Evolutionary conservation across 2,329 filamentous ascomycete species (phyloP).

Genomic region (Hymenoscyphus occultus): DNA sequence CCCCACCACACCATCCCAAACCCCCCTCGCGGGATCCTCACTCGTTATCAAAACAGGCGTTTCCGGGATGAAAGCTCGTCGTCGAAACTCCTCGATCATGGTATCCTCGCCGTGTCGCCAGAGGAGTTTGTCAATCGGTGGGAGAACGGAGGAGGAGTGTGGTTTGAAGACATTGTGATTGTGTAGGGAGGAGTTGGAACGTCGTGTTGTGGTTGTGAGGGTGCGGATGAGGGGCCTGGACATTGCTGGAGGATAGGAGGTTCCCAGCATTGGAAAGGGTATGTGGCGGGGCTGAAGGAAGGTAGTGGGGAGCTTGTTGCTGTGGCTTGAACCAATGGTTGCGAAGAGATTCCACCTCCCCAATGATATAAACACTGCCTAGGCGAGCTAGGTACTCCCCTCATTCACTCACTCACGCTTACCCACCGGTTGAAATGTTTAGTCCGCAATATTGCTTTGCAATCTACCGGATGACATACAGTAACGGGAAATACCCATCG

Average conservation of each 20-base stretch:
- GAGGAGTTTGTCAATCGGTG: neutral
- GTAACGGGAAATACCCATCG: neutral
- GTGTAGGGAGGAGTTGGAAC: neutral
- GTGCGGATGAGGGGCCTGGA: neutral
- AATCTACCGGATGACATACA: neutral
- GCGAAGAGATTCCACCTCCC: too few relatives aligned
- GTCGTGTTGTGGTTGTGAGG: neutral
- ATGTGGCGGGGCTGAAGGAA: too few relatives aligned
- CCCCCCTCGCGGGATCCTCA: slow-evolving; percentile 19
- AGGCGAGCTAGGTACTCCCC: neutral
- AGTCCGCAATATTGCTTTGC: neutral
- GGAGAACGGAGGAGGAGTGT: neutral
- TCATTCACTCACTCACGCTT: too few relatives aligned
- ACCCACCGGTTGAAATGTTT: neutral
- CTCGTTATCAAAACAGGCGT: slow-evolving; percentile 51
- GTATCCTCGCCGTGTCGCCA: slow-evolving; percentile 18
- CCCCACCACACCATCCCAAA: slow-evolving; percentile 41
- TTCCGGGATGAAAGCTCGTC: slow-evolving; percentile 50
- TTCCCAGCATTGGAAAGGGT: too few relatives aligned
- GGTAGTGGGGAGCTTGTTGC: neutral
- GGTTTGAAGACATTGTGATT: neutral
- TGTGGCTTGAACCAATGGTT: neutral
- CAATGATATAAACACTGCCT: too few relatives aligned
- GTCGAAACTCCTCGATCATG: slow-evolving; percentile 47
- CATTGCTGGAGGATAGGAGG: neutral